A percentile compares a stretch with the other conserved stretches of the same genome.
Evolutionary conservation across 495 filamentous ascomycete species (phyloP).

Genomic region (Penicillium manginii): DNA sequence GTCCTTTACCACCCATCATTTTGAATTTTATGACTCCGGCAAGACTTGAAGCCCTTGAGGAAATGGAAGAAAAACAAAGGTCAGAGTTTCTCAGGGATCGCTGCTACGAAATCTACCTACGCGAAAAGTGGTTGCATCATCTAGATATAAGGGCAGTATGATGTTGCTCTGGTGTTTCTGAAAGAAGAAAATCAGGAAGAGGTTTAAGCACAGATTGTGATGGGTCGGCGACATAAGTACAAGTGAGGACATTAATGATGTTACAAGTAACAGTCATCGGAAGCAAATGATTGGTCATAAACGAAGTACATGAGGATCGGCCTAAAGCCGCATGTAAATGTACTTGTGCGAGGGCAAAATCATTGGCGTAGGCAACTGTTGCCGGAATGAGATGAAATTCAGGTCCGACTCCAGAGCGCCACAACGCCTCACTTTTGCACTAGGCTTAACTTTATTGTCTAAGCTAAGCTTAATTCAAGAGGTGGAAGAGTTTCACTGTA

Average conservation of each 20-base stretch:
- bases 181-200: background rate
- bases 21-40: background rate
- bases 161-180: background rate
- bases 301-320: too few relatives aligned
- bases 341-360: too few relatives aligned
- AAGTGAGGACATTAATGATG: background rate
- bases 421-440: too few relatives aligned
- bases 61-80: background rate
- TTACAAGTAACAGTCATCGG: background rate
- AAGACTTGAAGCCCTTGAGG: too few relatives aligned
- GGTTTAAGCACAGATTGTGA: background rate
- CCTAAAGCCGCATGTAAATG: too few relatives aligned
- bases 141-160: background rate
- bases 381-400: too few relatives aligned
- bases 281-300: too few relatives aligned
- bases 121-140: background rate
- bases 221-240: background rate
- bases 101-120: background rate
- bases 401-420: too few relatives aligned
- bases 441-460: too few relatives aligned
- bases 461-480: too few relatives aligned
- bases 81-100: background rate
- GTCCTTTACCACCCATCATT: conserved; percentile 25
- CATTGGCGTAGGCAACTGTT: too few relatives aligned
- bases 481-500: too few relatives aligned